Conservation (phyloP, 257 asterid species). For the Plantago ovata region DNA sequence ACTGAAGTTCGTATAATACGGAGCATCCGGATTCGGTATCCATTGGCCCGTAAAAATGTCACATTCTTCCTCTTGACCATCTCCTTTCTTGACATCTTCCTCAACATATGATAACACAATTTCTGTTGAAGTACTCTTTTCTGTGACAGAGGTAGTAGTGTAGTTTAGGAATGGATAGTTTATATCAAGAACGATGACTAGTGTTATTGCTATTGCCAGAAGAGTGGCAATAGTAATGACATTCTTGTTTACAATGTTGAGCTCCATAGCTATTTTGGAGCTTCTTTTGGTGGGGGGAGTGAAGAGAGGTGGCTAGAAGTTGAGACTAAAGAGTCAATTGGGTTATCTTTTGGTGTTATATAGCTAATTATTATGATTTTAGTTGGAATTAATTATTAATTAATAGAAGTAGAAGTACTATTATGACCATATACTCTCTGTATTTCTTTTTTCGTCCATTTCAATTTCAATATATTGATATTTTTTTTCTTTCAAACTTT, state of each 20-base stretch:
- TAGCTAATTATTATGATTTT: no score
- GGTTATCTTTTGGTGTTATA: background rate
- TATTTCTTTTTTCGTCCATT: no score
- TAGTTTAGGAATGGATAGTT: slow-evolving; percentile 26
- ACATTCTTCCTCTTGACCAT: slow-evolving; percentile 26
- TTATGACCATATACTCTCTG: no score
- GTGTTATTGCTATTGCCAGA: slow-evolving; percentile 22
- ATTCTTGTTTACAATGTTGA: slow-evolving; percentile 18
- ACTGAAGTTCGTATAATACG: slow-evolving; percentile 58
- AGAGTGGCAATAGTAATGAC: slow-evolving; percentile 11
- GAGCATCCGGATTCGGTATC: slow-evolving; percentile 65
- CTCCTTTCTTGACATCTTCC: slow-evolving; percentile 4
- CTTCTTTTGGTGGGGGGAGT: background rate
- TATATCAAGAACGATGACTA: slow-evolving; percentile 30
- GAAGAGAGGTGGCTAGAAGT: background rate
- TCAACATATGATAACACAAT: slow-evolving; percentile 15
- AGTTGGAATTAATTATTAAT: no score
- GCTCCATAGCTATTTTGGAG: slow-evolving; percentile 34
- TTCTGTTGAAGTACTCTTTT: slow-evolving; percentile 9
- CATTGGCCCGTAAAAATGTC: slow-evolving; percentile 79
- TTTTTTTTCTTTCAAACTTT: no score
- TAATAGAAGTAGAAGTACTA: no score
- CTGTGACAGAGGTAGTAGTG: slow-evolving; percentile 15
- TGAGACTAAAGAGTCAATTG: background rate
- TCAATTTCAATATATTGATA: no score